These are phyloP conservation scores for Fusarium transvaalense DNA, from an alignment of 2,329 filamentous ascomycete species.

Conservation along the genomic window DNA sequence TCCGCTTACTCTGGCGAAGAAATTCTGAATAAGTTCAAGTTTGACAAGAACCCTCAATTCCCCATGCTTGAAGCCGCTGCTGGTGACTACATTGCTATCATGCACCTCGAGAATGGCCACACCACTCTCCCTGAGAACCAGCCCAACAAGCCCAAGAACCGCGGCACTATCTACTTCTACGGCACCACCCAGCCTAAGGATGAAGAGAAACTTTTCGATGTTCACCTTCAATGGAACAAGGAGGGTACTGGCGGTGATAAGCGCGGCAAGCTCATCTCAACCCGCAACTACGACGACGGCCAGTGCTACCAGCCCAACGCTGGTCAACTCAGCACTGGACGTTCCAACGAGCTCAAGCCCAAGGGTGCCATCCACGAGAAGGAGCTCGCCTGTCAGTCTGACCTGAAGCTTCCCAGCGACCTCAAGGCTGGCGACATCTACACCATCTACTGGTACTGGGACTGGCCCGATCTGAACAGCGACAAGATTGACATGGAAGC, in stretches of 20 bases:
- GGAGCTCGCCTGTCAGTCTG: constrained; percentile 83
- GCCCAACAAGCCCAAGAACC: constrained; percentile 71
- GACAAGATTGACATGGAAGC: constrained; percentile 56
- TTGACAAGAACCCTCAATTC: constrained; percentile 60
- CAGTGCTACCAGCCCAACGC: constrained; percentile 86
- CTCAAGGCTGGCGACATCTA: constrained; percentile 73
- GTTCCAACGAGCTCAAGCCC: constrained; percentile 68
- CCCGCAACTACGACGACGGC: constrained; percentile 87
- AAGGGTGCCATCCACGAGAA: constrained; percentile 65
- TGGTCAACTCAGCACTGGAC: constrained; percentile 68
- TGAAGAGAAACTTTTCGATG: constrained; percentile 66
- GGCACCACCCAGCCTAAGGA: constrained; percentile 72
- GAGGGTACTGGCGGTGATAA: constrained; percentile 85
- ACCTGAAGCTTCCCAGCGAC: constrained; percentile 79
- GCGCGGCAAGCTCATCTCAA: constrained; percentile 80
- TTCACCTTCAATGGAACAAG: constrained; percentile 82
- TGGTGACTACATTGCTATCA: constrained; percentile 74
- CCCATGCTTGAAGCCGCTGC: constrained; percentile 71
- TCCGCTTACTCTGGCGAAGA: constrained; percentile 72
- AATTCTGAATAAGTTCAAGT: constrained; percentile 60
- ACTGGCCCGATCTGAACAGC: constrained; percentile 78
- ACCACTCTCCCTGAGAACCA: constrained; percentile 71
- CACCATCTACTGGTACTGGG: constrained; percentile 97
- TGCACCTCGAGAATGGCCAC: constrained; percentile 82
- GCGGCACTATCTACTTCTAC: constrained; percentile 81